Evolutionary conservation across 176 grass and related monocot species (phyloP), one percentile per base, ranked within the genome.

Genomic region (Musa acuminata): DNA sequence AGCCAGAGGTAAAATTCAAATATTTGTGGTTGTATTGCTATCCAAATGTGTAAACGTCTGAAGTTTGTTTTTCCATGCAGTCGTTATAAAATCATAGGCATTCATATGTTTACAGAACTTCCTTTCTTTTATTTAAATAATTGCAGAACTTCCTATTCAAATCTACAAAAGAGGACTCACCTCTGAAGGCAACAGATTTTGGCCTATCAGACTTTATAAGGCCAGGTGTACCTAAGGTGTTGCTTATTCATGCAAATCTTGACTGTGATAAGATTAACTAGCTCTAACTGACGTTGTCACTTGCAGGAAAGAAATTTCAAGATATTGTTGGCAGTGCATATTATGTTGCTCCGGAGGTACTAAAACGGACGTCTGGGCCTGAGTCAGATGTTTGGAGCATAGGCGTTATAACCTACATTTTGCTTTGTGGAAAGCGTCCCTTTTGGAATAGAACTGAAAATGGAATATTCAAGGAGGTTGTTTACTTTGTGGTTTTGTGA

Each of bases 381-480:
- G 93, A 88, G 77, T 96, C 93, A 24, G 93, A 92, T 1, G 93
- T 90, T 79, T 96, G 93, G 93, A 96, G 93, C 74, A 96, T 96
- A 84, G 93, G 93, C 68, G 93, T 96, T 55, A 96, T 96, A 79
- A 92, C 87, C 71, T 96, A 96, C 71, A 96, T 96, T 88, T 80
- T 96, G 76, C 83, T 96, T 55, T 96, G 93, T 14, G 93, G 93
- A 78, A 80, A 83, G 55, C 85, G 93, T 0, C 93, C 93, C 52
- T 96, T 96, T 68, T 96, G 93, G 93, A 90, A 96, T 79, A 96
- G 88, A 90, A 96, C 93, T 72, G 93, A 96, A 84, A 90, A 96
- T 88, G 93, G 93, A 78, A 90, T 90, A 77, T 92, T 96, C 87
- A 92, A 90, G 83, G 93, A 96, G 93, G 90, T 96, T 71, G 16